A percentile compares a stretch with the other conserved stretches of the same genome.
Conservation (phyloP, 1,284 basidiomycete genomes). For the Malassezia japonica region DNA sequence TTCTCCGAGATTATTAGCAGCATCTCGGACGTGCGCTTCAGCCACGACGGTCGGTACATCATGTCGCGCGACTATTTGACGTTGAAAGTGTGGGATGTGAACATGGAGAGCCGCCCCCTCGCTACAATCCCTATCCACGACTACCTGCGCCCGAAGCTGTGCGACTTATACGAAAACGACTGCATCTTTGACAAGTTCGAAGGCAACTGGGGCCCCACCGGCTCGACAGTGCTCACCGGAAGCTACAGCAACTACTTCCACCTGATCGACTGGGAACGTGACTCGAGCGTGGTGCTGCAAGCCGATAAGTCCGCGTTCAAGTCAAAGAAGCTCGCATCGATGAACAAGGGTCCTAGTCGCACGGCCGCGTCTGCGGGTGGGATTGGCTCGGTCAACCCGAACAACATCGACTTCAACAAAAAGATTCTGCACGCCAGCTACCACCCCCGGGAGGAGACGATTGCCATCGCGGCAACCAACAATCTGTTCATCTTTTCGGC, state of each 20-base stretch:
- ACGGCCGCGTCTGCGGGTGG: slow-evolving; percentile 60
- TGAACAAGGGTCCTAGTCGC: slow-evolving; percentile 61
- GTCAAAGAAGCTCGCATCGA: slow-evolving; percentile 74
- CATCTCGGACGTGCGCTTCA: slow-evolving; percentile 99
- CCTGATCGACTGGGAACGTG: slow-evolving; percentile 87
- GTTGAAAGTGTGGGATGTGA: slow-evolving; percentile 98
- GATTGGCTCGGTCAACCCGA: slow-evolving; percentile 50
- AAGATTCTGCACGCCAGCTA: slow-evolving; percentile 81
- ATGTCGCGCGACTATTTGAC: slow-evolving; percentile 93
- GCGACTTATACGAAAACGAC: slow-evolving; percentile 98
- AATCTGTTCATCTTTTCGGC: slow-evolving; percentile 55
- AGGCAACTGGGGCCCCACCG: slow-evolving; percentile 45
- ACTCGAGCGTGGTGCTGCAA: slow-evolving; percentile 85
- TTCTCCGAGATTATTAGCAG: slow-evolving; percentile 99
- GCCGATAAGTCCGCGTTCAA: slow-evolving; percentile 99
- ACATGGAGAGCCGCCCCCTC: slow-evolving; percentile 92
- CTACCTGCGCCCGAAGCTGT: slow-evolving; percentile 90
- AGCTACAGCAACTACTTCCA: slow-evolving; percentile 99
- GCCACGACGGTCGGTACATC: slow-evolving; percentile 90
- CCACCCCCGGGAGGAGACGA: slow-evolving; percentile 95
- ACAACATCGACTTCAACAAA: slow-evolving; percentile 70
- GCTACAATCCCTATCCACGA: slow-evolving; percentile 99
- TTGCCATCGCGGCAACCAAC: slow-evolving; percentile 54
- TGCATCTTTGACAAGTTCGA: slow-evolving; percentile 99
- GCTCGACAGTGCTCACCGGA: slow-evolving; percentile 58